Evolutionary conservation across 2,329 filamentous ascomycete genomes (phyloP).

Genomic region (Simplicillium sp.): DNA sequence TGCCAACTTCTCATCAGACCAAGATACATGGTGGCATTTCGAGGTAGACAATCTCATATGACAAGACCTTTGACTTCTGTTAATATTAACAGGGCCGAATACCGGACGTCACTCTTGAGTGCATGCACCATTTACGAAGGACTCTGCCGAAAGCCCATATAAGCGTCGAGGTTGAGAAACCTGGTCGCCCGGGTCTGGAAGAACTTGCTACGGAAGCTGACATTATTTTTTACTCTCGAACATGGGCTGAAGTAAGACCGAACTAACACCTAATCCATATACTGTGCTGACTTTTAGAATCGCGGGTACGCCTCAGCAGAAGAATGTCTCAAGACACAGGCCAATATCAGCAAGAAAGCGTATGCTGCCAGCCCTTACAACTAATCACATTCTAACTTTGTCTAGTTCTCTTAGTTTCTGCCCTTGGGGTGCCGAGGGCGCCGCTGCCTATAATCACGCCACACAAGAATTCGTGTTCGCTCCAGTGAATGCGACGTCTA

Average conservation of each 20-base stretch:
- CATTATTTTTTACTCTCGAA: conserved; percentile 63
- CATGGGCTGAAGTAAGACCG: conserved; percentile 55
- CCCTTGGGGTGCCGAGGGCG: conserved; percentile 49
- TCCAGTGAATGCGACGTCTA: conserved; percentile 28
- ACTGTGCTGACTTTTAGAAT: conserved; percentile 7
- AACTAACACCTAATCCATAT: conserved; percentile 3
- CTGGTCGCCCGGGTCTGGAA: conserved; percentile 47
- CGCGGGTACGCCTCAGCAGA: conserved; percentile 26
- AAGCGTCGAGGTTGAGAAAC: conserved; percentile 68
- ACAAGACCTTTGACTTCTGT: background rate
- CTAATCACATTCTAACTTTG: conserved; percentile 1
- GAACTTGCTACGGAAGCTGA: conserved; percentile 54
- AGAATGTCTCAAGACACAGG: conserved; percentile 32
- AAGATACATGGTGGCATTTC: conserved; percentile 59
- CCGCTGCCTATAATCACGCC: conserved; percentile 20
- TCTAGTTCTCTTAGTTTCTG: conserved; percentile 39
- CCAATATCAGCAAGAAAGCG: background rate
- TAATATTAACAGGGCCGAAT: conserved; percentile 45
- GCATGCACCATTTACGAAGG: conserved; percentile 45
- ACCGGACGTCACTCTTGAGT: conserved; percentile 48
- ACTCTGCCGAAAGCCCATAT: conserved; percentile 35
- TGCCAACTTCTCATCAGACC: conserved; percentile 22
- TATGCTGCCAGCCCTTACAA: background rate
- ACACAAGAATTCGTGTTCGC: conserved; percentile 20
- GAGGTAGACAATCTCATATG: conserved; percentile 37